Percentiles rank a stretch among this genome's conserved stretches.
Conservation (phyloP, 129 eudicot species). For the Scalesia atractyloides region DNA sequence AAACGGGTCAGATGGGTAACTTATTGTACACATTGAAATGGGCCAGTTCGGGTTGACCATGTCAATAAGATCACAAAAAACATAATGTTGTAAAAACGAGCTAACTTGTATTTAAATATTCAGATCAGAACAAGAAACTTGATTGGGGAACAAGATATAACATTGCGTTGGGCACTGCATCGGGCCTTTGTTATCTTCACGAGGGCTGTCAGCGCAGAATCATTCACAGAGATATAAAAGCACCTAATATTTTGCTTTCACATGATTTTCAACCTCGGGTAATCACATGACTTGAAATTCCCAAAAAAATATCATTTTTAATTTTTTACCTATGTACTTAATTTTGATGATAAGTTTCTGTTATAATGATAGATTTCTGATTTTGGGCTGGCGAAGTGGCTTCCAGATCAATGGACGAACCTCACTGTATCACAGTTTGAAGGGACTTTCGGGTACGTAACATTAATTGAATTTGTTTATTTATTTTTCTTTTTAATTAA, state of each 20-base stretch:
- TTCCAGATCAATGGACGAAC: constrained; percentile 93
- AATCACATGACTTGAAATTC: background rate
- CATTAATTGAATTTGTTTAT: no score
- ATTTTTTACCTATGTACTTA: background rate
- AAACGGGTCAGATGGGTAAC: background rate
- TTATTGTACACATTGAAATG: background rate
- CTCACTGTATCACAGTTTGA: constrained; percentile 77
- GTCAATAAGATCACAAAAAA: constrained; percentile 8
- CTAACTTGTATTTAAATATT: background rate
- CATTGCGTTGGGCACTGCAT: constrained; percentile 75
- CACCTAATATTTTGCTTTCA: constrained; percentile 79
- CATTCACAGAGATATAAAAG: constrained; percentile 84
- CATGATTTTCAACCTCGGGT: constrained; percentile 85
- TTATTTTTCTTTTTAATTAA: no score
- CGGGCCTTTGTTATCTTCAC: constrained; percentile 84
- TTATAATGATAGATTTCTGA: constrained; percentile 64
- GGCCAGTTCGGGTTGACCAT: background rate
- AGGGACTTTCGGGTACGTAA: constrained; percentile 88
- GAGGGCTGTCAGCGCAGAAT: constrained; percentile 91
- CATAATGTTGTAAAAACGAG: background rate
- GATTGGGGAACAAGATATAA: constrained; percentile 61
- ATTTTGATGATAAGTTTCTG: background rate
- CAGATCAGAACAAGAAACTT: constrained; percentile 62
- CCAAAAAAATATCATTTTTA: constrained; percentile 10
- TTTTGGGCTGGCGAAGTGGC: constrained; percentile 98